Base-by-base conservation (phyloP, 108 stramenopile species). In the Cyclotella kingstonii region DNA sequence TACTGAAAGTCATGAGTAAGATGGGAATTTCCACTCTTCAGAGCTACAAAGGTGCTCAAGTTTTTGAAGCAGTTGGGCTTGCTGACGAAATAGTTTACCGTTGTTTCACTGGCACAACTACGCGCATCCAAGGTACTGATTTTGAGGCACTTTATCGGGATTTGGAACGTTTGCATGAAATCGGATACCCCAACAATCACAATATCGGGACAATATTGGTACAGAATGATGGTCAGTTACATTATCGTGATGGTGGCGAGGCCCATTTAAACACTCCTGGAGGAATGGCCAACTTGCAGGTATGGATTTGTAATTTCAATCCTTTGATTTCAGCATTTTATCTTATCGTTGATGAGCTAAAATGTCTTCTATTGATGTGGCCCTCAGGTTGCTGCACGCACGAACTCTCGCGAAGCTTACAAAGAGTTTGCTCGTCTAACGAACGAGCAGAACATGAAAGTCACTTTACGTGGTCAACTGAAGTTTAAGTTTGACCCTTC, bases 21-120 rank as follows among this genome's bases (percentile, higher is more conserved):
- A 97, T 97, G 94, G 96, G 96, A 17, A 95, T 97, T 59, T 93
- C 91, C 8, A 97, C 96, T 12, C 78, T 97, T 22, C 94, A 97
- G 66, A 93, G 91, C 75, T 97, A 97, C 84, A 95, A 95, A 78
- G 96, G 93, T 40, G 96, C 96, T 10, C 96, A 97, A 70, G 89
- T 93, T 0, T 98, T 98, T 47, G 97, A 98, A 78, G 95, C 96
- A 23, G 92, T 98, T 45, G 97, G 97, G 28, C 81, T 98, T 30
- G 85, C 87, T 48, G 95, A 95, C 54, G 96, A 97, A 70, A 84
- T 98, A 48, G 95, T 98, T 23, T 92, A 95, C 64, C 78, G 87
- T 45, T 95, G 94, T 78, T 98, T 98, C 78, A 94, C 93, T 2
- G 97, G 97, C 26, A 96, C 96, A 19, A 93, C 95, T 14, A 95